A percentile compares a stretch with the other conserved stretches of the same genome.
Evolutionary conservation across 495 filamentous ascomycete species (phyloP).

Genomic region (Tirmania nivea): DNA sequence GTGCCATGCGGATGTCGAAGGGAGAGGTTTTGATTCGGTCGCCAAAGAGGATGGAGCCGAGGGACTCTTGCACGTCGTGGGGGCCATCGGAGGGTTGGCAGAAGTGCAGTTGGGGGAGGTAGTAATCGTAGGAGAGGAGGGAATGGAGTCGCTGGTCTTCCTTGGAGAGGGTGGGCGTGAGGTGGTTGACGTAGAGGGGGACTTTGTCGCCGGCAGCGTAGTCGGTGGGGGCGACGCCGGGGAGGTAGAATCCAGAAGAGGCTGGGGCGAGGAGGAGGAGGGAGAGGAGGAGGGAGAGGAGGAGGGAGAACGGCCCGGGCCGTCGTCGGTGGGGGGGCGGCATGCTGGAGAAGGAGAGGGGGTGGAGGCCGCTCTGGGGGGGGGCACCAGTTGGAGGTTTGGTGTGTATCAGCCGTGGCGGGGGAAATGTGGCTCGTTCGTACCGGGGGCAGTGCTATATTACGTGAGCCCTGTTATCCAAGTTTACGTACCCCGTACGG

Average conservation of each 20-base stretch:
- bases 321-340: background rate
- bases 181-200: slow-evolving; percentile 76
- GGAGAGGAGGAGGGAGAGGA: slow-evolving; percentile 9
- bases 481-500: too few species aligned
- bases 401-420: too few species aligned
- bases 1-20: slow-evolving; percentile 62
- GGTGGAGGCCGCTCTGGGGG: too few species aligned
- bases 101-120: slow-evolving; percentile 66
- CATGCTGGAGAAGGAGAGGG: background rate
- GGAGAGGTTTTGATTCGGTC: slow-evolving; percentile 87
- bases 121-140: slow-evolving; percentile 91
- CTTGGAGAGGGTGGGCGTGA: slow-evolving; percentile 61
- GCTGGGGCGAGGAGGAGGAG: slow-evolving; percentile 10
- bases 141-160: slow-evolving; percentile 61
- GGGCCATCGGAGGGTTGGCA: slow-evolving; percentile 58
- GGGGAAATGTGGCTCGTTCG: too few species aligned
- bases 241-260: slow-evolving; percentile 62
- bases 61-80: slow-evolving; percentile 55
- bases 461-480: too few species aligned
- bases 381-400: too few species aligned
- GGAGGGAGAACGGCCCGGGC: background rate
- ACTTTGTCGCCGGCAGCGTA: slow-evolving; percentile 57
- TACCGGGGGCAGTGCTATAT: too few species aligned
- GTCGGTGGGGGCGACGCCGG: slow-evolving; percentile 83
- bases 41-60: slow-evolving; percentile 91